phyloP scores from a whole-genome alignment of 139 green algal species.

The Micractinium sp. region DNA sequence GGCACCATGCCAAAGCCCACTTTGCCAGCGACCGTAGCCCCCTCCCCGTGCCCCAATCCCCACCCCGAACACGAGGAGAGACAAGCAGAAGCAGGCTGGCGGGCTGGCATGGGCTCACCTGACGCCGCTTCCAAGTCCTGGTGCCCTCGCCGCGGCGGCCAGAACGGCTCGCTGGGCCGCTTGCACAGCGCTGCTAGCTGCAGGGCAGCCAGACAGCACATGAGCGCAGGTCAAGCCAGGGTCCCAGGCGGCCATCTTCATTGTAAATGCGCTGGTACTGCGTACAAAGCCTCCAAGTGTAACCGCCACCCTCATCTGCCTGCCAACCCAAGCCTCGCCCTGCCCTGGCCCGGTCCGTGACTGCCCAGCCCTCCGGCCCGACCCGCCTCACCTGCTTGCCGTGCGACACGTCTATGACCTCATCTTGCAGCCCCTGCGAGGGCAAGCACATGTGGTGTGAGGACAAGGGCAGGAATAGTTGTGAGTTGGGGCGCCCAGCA shows the following conservation, averaged over 20 bases:
- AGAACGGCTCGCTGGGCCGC: constrained; percentile 71
- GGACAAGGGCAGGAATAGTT: too few relatives aligned
- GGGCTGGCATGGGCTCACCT: not conserved
- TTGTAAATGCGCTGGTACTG: not conserved
- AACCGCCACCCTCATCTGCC: too few relatives aligned
- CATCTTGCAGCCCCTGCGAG: constrained; percentile 59
- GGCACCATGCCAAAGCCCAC: not conserved
- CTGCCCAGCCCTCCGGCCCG: too few relatives aligned
- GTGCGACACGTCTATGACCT: constrained; percentile 87
- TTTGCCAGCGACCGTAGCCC: not conserved
- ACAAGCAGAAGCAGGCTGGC: not conserved
- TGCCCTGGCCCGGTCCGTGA: not conserved
- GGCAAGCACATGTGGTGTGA: not conserved
- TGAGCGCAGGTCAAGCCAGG: not conserved
- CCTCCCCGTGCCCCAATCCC: not conserved
- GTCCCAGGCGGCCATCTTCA: not conserved
- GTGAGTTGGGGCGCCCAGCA: too few relatives aligned
- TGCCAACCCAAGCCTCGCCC: too few relatives aligned
- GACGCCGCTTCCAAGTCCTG: constrained; percentile 43
- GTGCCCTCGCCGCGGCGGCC: constrained; percentile 76
- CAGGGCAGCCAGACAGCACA: not conserved
- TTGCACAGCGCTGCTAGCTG: constrained; percentile 66
- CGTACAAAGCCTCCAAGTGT: not conserved
- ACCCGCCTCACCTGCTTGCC: constrained; percentile 41
- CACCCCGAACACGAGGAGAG: too few relatives aligned